A percentile compares a stretch with the other conserved stretches of the same genome.
Conservation (phyloP, 2,329 filamentous ascomycete genomes). For the Aureobasidium musti region DNA sequence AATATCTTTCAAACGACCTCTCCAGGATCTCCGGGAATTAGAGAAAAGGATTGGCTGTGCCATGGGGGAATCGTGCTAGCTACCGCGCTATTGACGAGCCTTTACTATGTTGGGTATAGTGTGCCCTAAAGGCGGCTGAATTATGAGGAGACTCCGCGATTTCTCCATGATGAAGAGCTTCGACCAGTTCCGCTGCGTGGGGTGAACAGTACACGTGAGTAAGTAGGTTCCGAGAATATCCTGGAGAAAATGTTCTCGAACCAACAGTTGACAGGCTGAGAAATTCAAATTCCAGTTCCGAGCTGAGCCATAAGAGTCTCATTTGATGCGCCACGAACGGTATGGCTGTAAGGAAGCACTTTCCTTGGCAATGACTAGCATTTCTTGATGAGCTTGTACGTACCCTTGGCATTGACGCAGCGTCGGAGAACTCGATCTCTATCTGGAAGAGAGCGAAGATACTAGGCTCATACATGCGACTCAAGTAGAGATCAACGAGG, state of each 20-base stretch:
- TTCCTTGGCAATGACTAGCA: constrained; percentile 9
- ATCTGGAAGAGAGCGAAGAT: neutral
- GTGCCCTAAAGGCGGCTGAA: neutral
- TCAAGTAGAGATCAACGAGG: neutral
- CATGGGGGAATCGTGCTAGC: neutral
- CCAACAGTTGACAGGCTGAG: neutral
- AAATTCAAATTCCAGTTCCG: neutral
- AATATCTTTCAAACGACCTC: neutral
- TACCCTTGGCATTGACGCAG: neutral
- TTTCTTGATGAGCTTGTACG: constrained; percentile 2
- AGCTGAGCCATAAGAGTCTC: neutral
- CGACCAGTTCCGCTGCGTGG: neutral
- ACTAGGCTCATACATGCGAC: neutral
- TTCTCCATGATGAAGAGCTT: neutral
- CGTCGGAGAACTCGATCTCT: neutral
- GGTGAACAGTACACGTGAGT: neutral
- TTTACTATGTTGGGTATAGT: neutral
- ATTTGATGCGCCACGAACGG: neutral
- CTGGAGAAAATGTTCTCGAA: neutral
- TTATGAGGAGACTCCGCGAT: constrained; percentile 3
- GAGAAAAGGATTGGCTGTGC: neutral
- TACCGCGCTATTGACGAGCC: neutral
- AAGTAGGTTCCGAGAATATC: neutral
- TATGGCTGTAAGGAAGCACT: neutral
- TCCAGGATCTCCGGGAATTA: neutral